Conservation (phyloP, 2,329 filamentous ascomycete species). For the Trichoderma sp. region DNA sequence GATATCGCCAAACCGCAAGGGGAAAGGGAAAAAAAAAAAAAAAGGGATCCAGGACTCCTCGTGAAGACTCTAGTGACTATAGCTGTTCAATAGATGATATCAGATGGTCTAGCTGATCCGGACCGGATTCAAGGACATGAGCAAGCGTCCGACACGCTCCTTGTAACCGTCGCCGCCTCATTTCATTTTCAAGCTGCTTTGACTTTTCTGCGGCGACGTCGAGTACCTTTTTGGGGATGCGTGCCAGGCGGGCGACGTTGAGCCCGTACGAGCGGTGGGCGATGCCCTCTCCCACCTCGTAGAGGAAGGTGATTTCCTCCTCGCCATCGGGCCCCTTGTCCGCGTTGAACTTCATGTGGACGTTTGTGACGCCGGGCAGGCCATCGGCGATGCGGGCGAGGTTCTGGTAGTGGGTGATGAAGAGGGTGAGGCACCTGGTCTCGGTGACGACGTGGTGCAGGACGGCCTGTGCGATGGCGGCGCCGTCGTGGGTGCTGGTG, state of each 20-base stretch:
- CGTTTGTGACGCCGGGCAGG: constrained; percentile 74
- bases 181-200: constrained; percentile 73
- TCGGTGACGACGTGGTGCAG: constrained; percentile 80
- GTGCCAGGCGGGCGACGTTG: constrained; percentile 86
- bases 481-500: constrained; percentile 92
- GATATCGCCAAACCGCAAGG: background rate
- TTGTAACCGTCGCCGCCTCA: constrained; percentile 63
- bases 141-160: constrained; percentile 49
- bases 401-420: constrained; percentile 97
- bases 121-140: constrained; percentile 44
- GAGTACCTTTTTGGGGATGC: constrained; percentile 74
- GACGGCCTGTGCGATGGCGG: constrained; percentile 92
- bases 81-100: constrained; percentile 62
- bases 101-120: constrained; percentile 55
- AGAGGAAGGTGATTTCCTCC: constrained; percentile 89
- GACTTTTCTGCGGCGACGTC: constrained; percentile 81
- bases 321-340: constrained; percentile 52
- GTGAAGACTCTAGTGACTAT: constrained; percentile 39
- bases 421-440: constrained; percentile 77
- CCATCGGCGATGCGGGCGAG: constrained; percentile 70
- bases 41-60: background rate
- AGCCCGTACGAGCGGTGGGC: constrained; percentile 93
- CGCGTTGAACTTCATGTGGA: constrained; percentile 86
- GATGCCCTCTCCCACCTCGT: constrained; percentile 87
- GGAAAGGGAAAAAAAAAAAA: background rate